These are phyloP conservation scores for Hippophae gyantsensis DNA, from an alignment of 306 rosid species.

Conservation along the genomic window DNA sequence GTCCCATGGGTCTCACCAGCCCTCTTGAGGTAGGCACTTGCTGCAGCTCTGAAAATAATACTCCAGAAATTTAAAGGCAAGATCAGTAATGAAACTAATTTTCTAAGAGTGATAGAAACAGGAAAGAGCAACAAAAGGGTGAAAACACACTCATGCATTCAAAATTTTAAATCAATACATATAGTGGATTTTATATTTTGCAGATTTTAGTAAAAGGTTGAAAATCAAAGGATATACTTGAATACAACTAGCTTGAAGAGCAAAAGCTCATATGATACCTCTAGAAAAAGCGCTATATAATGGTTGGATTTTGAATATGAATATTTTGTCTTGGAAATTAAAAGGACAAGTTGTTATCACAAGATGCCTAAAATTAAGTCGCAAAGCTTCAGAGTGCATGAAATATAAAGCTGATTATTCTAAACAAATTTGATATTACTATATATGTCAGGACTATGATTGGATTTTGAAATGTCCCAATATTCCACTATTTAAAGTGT, in stretches of 20 bases:
- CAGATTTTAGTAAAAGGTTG: not conserved
- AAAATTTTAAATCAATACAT: too few species aligned
- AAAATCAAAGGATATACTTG: not conserved
- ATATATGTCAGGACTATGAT: too few species aligned
- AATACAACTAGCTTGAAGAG: not conserved
- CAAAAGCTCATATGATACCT: not conserved
- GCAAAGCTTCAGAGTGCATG: too few species aligned
- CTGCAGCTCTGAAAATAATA: constrained; percentile 43
- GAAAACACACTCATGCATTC: too few species aligned
- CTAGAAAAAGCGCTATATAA: not conserved
- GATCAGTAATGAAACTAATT: not conserved
- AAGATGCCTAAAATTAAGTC: not conserved
- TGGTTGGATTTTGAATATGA: not conserved
- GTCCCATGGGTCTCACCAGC: constrained; percentile 83
- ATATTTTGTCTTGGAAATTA: not conserved
- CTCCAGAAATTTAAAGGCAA: constrained; percentile 8
- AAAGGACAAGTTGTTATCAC: not conserved
- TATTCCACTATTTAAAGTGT: too few species aligned
- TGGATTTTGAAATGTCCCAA: too few species aligned
- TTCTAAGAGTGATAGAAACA: not conserved
- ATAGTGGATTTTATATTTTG: not conserved
- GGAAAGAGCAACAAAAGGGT: not conserved
- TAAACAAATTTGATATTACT: too few species aligned
- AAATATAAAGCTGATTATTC: too few species aligned
- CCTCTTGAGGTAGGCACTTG: constrained; percentile 66